Evolutionary conservation across 1,284 basidiomycete genomes (phyloP), one percentile per base, ranked within the genome.

Genomic region (Mycena citricolor): DNA sequence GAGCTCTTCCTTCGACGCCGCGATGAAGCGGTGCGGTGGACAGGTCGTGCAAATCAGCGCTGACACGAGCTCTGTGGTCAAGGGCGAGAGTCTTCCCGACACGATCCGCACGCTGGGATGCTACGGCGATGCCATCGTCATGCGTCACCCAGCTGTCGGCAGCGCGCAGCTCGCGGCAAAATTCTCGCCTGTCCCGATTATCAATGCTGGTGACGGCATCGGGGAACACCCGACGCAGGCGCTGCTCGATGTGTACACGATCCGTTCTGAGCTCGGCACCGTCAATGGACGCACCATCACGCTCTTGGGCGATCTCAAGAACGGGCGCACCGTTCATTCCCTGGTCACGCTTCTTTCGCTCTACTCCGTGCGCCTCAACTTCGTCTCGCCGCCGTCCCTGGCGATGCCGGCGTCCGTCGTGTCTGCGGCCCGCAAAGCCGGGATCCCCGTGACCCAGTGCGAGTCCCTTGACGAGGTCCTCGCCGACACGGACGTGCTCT

Each of bases 201-300:
- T 99, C 66, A 99, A 98, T 62, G 95, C 93, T 33, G 97, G 97
- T 32, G 97, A 99, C 63, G 97, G 97, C 25, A 81, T 92, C 43
- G 97, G 97, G 48, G 97, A 99, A 68, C 97, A 99, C 66, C 97
- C 95, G 2, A 97, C 93, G 5, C 97, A 97, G 85, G 92, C 91
- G 21, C 74, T 97, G 32, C 72, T 99, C 49, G 97, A 99, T 63
- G 83, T 97, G 21, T 99, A 93, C 68, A 97, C 94, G 32, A 99
- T 99, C 58, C 93, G 97, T 52, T 94, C 92, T 37, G 97, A 99
- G 69, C 80, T 99, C 32, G 97, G 97, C 52, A 98, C 95, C 0
- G 93, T 99, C 54, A 98, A 97, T 61, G 97, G 95, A 36, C 85
- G 91, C 45, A 95, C 91, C 11, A 87, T 99, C 62, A 99, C 97